Conservation (phyloP, 192 early-diverging fungal species). For the Podochytrium sp. region DNA sequence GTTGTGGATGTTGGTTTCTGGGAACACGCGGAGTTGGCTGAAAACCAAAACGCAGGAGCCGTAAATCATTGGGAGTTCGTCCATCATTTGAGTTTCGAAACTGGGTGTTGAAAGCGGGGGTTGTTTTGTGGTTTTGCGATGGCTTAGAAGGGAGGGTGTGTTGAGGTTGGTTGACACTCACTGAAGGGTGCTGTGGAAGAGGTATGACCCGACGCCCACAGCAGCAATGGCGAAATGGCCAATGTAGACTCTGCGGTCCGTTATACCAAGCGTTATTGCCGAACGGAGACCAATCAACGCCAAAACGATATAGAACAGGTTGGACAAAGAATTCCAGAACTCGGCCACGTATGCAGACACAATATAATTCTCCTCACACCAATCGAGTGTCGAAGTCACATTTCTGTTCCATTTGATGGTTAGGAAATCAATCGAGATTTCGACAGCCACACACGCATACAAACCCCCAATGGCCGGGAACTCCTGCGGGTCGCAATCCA, state of each 20-base stretch:
- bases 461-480: constrained; percentile 23
- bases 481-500: constrained; percentile 24
- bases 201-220: constrained; percentile 74
- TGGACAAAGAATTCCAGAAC: constrained; percentile 78
- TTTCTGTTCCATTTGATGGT: no score
- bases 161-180: no score
- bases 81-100: constrained; percentile 39
- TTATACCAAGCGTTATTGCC: neutral
- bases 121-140: no score
- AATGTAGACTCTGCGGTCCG: neutral
- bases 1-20: constrained; percentile 9
- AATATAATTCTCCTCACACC: constrained; percentile 69
- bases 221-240: constrained; percentile 29
- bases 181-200: constrained; percentile 77
- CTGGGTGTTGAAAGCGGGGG: no score
- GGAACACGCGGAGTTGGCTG: constrained; percentile 37
- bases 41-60: no score
- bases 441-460: neutral
- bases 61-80: constrained; percentile 77
- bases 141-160: no score
- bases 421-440: neutral
- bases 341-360: constrained; percentile 42
- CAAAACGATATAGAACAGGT: constrained; percentile 45
- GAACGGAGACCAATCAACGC: constrained; percentile 12
- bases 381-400: constrained; percentile 51